phyloP scores from a whole-genome alignment of 352 stramenopile genomes.

The Aphanomyces invadans region DNA sequence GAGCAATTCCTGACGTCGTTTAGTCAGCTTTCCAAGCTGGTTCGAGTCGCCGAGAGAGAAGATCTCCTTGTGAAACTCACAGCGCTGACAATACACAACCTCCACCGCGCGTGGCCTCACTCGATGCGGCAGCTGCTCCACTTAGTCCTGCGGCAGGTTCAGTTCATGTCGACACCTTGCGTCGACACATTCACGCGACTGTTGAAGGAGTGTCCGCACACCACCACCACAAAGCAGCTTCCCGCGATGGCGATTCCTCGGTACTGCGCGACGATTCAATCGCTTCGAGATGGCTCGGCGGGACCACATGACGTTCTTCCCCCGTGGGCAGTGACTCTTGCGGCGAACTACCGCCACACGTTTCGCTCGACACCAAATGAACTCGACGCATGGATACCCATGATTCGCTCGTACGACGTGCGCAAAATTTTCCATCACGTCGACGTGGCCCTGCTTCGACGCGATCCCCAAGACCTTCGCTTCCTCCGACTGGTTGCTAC shows the following conservation, averaged over 20 bases:
- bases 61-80: not conserved
- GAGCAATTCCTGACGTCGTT: not conserved
- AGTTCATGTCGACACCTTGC: not conserved
- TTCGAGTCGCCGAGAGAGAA: not conserved
- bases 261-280: not conserved
- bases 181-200: not conserved
- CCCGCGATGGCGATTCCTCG: not conserved
- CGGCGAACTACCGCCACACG: not conserved
- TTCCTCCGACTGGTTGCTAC: not conserved
- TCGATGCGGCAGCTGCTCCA: not conserved
- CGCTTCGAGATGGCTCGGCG: not conserved
- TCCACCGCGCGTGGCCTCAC: not conserved
- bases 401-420: not conserved
- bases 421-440: not conserved
- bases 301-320: too few species aligned
- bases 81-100: not conserved
- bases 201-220: not conserved
- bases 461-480: not conserved
- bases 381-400: not conserved
- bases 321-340: not conserved
- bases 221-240: not conserved
- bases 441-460: not conserved
- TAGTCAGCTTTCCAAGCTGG: not conserved
- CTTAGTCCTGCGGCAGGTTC: not conserved
- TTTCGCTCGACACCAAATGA: not conserved